Percentiles rank a stretch among this genome's conserved stretches.
Evolutionary conservation across 345 rosid species (phyloP).

Genomic region (Sonneratia caseolaris): DNA sequence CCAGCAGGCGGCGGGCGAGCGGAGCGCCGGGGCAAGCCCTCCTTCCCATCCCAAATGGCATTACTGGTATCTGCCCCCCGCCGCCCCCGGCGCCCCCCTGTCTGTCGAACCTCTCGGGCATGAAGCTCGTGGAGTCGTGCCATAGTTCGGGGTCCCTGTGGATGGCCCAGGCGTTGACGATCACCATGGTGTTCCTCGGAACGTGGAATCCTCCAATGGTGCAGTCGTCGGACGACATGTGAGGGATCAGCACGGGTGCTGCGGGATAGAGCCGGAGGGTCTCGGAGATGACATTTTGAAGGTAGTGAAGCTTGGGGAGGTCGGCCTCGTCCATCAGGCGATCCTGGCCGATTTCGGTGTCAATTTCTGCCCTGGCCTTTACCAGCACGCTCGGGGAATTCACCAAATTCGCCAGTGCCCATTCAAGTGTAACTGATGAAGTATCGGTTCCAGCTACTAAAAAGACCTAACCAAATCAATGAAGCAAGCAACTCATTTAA

Average conservation of each 20-base stretch:
- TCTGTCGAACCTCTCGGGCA: conserved; percentile 37
- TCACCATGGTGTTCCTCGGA: conserved; percentile 32
- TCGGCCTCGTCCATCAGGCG: conserved; percentile 32
- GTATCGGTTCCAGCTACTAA: conserved; percentile 42
- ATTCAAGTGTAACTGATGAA: conserved; percentile 38
- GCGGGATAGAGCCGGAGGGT: conserved; percentile 33
- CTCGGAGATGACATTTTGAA: conserved; percentile 33
- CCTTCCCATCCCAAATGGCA: conserved; percentile 28
- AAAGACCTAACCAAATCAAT: conserved; percentile 13
- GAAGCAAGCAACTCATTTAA: too few species aligned
- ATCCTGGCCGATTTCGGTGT: conserved; percentile 23
- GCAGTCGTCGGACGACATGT: conserved; percentile 31
- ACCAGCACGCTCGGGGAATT: conserved; percentile 25
- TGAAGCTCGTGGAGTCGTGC: conserved; percentile 34
- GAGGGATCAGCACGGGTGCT: conserved; percentile 38
- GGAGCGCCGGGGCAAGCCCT: conserved; percentile 18
- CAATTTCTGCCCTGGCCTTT: conserved; percentile 28
- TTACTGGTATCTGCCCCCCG: too few species aligned
- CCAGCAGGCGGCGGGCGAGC: conserved; percentile 16
- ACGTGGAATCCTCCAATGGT: conserved; percentile 29
- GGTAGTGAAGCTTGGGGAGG: conserved; percentile 23
- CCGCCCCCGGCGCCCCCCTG: not conserved
- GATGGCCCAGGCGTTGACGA: conserved; percentile 45
- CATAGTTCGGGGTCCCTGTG: conserved; percentile 37
- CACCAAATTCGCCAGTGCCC: conserved; percentile 40